Conservation (phyloP, 1,284 basidiomycete species). For the Leccinum variabile region DNA sequence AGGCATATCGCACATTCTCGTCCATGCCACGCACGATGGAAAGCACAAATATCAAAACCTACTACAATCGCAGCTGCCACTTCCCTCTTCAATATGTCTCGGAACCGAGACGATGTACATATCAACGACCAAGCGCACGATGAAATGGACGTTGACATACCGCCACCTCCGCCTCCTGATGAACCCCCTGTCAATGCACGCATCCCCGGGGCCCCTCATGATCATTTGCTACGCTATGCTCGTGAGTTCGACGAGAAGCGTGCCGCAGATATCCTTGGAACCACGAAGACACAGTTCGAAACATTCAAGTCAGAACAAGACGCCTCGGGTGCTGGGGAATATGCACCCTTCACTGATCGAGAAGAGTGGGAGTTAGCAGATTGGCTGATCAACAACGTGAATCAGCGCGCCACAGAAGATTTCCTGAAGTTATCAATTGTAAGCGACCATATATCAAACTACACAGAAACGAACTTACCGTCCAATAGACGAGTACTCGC, state of each 20-base stretch:
- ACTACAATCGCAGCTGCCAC: neutral
- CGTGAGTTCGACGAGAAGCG: neutral
- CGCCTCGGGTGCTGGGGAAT: neutral
- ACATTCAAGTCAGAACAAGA: neutral
- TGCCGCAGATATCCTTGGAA: neutral
- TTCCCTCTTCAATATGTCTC: neutral
- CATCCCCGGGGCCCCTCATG: neutral
- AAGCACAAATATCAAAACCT: neutral
- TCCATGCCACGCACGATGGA: no score
- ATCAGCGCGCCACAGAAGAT: neutral
- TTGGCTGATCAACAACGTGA: neutral
- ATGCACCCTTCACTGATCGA: neutral
- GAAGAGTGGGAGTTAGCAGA: neutral
- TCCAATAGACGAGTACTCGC: neutral
- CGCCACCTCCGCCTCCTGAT: neutral
- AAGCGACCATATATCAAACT: neutral
- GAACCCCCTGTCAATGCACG: neutral
- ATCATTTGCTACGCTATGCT: neutral
- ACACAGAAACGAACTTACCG: neutral
- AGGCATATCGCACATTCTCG: conserved; percentile 1
- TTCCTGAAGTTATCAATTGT: neutral
- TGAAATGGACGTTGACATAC: neutral
- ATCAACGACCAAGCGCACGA: neutral
- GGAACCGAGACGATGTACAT: neutral
- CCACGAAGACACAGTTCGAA: neutral